Evolutionary conservation across 2,329 filamentous ascomycete species (phyloP).

Genomic region (Cladosporium sp.): DNA sequence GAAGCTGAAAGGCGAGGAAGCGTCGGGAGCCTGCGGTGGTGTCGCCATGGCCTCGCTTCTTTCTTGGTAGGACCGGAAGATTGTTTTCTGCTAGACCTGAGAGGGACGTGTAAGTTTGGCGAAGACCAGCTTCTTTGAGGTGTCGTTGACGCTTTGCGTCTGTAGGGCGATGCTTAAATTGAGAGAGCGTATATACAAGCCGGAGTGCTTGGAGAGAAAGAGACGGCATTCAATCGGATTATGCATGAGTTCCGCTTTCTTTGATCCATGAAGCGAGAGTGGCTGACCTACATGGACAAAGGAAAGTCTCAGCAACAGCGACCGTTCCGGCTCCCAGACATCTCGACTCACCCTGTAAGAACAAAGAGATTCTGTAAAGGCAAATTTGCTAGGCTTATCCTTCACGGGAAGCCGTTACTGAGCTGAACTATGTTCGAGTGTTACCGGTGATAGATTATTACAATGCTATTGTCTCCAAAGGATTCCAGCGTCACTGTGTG

Average conservation of each 20-base stretch:
- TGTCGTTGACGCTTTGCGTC: neutral
- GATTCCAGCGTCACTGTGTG: too few relatives aligned
- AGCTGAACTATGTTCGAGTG: too few relatives aligned
- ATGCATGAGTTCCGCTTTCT: neutral
- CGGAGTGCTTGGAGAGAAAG: neutral
- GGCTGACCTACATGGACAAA: neutral
- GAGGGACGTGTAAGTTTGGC: neutral
- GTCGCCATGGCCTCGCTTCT: neutral
- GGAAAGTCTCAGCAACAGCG: neutral
- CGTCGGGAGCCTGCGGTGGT: neutral
- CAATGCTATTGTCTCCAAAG: too few relatives aligned
- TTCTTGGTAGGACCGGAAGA: neutral
- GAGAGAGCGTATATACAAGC: neutral
- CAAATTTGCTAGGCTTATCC: too few relatives aligned
- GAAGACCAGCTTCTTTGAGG: conserved; percentile 11
- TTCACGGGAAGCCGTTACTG: too few relatives aligned
- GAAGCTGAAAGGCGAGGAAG: conserved; percentile 7
- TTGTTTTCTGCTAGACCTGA: neutral
- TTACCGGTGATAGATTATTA: too few relatives aligned
- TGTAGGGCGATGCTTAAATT: neutral
- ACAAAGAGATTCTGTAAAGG: neutral
- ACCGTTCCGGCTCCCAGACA: neutral
- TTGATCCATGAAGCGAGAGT: conserved; percentile 1
- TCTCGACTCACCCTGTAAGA: neutral
- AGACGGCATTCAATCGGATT: neutral